Base-by-base conservation (phyloP, 495 filamentous ascomycete species). In the Bacidia gigantensis region DNA sequence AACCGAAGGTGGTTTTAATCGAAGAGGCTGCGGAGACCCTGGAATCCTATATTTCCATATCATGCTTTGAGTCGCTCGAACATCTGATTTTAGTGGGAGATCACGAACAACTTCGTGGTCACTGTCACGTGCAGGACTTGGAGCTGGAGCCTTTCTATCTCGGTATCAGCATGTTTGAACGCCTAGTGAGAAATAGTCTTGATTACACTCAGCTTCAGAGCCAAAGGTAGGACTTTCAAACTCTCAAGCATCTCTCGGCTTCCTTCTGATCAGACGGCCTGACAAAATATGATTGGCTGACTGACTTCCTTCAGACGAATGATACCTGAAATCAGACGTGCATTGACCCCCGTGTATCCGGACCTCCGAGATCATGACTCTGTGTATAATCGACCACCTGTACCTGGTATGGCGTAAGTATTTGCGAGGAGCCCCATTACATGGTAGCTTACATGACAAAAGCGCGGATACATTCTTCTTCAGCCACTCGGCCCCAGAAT, bases 1-100 rank as follows among this genome's bases (percentile, higher is more conserved):
- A 77, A 25, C 89, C 92, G 0, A 76, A 67, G 41, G 67, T 82
- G 2, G 65, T 87, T 1, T 56, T 89, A 14, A 78, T 89, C 48
- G 85, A 89, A 68, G 85, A 88, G 67, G 84, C 85, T 18, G 84
- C 82, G 1, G 82, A 88, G 57, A 78, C 76, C 0, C 69, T 87
- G 0, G 85, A 88, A 60, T 80, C 78, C 2, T 77, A 76, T 2
- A 67, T 87, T 43, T 69, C 77, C 26, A 76, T 72, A 1, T 80
- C 76, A 18, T 86, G 82, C 60, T 58, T 88, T 35, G 73, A 83
- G 35, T 78, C 78, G 3, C 56, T 89, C 7, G 70, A 89, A 58
- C 84, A 88, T 50, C 65, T 88, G 39, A 82, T 88, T 46, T 68
- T 89, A 11, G 81, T 89, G 2, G 85, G 84, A 1, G 85, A 88